Evolutionary conservation across 176 grass and related monocot species (phyloP).

Genomic region (Pharus latifolius): DNA sequence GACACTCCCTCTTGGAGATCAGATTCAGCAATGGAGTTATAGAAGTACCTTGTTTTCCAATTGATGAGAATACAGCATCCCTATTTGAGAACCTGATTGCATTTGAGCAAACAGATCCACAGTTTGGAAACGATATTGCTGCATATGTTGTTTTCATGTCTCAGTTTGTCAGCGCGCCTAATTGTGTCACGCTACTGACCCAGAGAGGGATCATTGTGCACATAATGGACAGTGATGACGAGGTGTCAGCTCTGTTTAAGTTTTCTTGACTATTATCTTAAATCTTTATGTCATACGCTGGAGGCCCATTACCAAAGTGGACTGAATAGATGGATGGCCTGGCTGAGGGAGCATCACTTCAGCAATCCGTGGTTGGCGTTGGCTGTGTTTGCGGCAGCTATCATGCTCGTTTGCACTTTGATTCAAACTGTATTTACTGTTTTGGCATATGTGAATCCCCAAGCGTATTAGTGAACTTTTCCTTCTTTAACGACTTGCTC

Average conservation of each 20-base stretch:
- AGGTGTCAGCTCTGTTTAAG: not conserved
- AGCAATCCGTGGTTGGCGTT: not conserved
- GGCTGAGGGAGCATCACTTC: not conserved
- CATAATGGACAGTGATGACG: not conserved
- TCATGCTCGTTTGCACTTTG: not conserved
- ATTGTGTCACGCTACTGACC: not conserved
- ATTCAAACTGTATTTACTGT: not conserved
- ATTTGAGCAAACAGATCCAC: not conserved
- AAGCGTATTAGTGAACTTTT: too few species aligned
- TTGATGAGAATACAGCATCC: not conserved
- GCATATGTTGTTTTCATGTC: not conserved
- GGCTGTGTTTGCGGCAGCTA: not conserved
- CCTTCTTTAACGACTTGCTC: too few species aligned
- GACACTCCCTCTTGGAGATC: not conserved
- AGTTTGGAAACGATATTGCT: not conserved
- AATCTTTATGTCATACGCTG: not conserved
- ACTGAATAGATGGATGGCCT: not conserved
- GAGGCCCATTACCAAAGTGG: not conserved
- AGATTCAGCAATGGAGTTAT: fast-evolving
- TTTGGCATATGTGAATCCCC: not conserved
- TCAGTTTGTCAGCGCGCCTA: not conserved
- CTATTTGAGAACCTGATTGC: not conserved
- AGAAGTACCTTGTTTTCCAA: fast-evolving
- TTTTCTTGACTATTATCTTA: not conserved
- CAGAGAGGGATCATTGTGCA: not conserved